Base-by-base conservation (phyloP, 139 green algal genomes). In the Astrephomene gubernaculifera region DNA sequence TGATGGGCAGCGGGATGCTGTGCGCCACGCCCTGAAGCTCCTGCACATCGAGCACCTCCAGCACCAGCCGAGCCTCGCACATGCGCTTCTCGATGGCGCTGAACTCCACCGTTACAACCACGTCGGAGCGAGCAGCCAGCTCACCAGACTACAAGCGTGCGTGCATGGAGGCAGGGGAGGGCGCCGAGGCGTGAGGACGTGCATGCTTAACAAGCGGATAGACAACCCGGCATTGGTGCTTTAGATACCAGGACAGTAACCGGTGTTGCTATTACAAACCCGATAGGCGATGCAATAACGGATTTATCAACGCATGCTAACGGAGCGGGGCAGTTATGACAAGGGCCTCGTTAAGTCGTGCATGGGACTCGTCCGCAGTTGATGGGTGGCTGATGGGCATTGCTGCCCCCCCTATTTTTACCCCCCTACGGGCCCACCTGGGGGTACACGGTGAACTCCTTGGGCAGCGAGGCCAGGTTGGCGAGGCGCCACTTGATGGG, bases 401-500 rank as follows among this genome's bases (percentile, higher is more conserved):
- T 31, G 14, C 39, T 24, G 19, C 63, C 3, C 63, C 6, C 31
- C 12, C 31, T 70, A 10, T n/a, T n/a, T n/a, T n/a, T n/a, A n/a
- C n/a, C n/a, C n/a, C n/a, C n/a, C 44, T 14, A 7, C 33, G 17
- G 6, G 17, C 81, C 33, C 29, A 87, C 43, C 75, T 83, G 76
- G 60, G 76, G 79, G 38, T 31, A 78, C 14, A 94, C 72, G 22
- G 79, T 89, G 54, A 96, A 87, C 87, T 96, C 94, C 57, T 82
- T 60, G 10, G 92, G 89, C 75, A 96, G 86, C 24, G 72, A 69
- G 5, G 93, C 91, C 10, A 61, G 61, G 10, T 92, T 92, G 9
- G 88, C 78, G 29, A 97, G 87, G 43, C 83, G 87, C 93, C 94
- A 96, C 89, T 94, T 94, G 85, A 95, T 85, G 17, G 93, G 94